Percentiles rank a stretch among this genome's conserved stretches.
Evolutionary conservation across 2,329 filamentous ascomycete genomes (phyloP).

Genomic region (Magnaporthiopsis poae): DNA sequence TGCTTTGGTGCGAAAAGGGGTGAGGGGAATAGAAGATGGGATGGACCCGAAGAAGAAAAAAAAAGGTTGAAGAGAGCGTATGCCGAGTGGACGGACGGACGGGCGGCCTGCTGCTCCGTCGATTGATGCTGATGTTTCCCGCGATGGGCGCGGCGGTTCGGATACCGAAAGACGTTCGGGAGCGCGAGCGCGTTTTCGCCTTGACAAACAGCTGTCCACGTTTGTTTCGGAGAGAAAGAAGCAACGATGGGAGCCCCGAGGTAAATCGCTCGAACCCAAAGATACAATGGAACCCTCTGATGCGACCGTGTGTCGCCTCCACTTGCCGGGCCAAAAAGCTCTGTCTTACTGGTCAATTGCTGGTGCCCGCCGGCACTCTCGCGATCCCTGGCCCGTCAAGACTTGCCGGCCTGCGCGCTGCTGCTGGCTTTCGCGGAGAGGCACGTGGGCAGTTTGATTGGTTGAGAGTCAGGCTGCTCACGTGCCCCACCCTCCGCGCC

Average conservation of each 20-base stretch:
- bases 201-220: background rate
- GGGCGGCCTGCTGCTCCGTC: background rate
- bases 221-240: background rate
- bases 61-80: background rate
- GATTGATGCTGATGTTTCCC: background rate
- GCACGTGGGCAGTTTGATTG: conserved; percentile 26
- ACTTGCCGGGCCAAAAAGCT: background rate
- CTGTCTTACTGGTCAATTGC: background rate
- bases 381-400: conserved; percentile 1
- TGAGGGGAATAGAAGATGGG: background rate
- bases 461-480: conserved; percentile 5
- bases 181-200: background rate
- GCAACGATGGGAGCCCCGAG: background rate
- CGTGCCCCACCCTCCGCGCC: background rate
- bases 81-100: background rate
- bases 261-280: background rate
- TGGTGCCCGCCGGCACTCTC: background rate
- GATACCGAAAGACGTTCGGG: background rate
- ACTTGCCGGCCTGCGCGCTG: background rate
- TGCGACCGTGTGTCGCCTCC: background rate
- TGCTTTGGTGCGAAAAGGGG: background rate
- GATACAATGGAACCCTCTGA: background rate
- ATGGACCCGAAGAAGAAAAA: background rate
- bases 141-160: background rate
- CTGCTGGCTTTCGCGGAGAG: conserved; percentile 3